phyloP scores from a whole-genome alignment of 2,329 filamentous ascomycete genomes.

The Chaetomium strumarium region DNA sequence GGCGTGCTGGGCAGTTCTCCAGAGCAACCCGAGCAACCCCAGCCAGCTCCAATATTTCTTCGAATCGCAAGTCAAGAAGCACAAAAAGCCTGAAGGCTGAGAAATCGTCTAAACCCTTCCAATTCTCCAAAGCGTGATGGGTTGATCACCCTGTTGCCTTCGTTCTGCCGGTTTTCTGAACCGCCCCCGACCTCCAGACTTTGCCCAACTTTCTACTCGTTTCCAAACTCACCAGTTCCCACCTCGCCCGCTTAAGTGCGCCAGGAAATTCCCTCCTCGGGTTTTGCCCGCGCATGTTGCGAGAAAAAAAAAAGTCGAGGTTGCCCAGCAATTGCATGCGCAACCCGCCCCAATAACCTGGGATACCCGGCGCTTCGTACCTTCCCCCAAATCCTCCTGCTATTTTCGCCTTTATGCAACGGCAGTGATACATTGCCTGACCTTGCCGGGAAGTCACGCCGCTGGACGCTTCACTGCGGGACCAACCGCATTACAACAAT shows the following conservation, averaged over 20 bases:
- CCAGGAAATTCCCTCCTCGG: constrained; percentile 4
- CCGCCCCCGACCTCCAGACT: constrained; percentile 15
- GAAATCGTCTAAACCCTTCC: constrained; percentile 25
- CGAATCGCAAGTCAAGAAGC: constrained; percentile 22
- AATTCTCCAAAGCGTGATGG: constrained; percentile 19
- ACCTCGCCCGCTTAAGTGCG: neutral
- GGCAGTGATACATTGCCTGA: constrained; percentile 23
- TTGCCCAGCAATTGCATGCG: constrained; percentile 11
- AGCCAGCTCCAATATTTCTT: constrained; percentile 26
- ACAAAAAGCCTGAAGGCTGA: constrained; percentile 16
- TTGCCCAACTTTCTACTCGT: constrained; percentile 3
- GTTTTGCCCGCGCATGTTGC: constrained; percentile 1
- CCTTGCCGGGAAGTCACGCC: constrained; percentile 25
- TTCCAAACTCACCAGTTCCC: constrained; percentile 2
- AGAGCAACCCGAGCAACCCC: constrained; percentile 22
- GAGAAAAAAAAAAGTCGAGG: constrained; percentile 2
- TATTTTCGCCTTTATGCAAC: constrained; percentile 24
- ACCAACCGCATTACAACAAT: constrained; percentile 24
- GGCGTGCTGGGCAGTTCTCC: constrained; percentile 16
- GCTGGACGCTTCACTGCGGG: constrained; percentile 17
- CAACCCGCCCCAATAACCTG: constrained; percentile 10
- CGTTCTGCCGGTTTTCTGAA: constrained; percentile 10
- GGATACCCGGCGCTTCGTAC: constrained; percentile 19
- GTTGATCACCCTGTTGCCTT: constrained; percentile 17
- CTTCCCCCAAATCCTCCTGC: constrained; percentile 14